Conservation (phyloP, 31 red algal species). For the Endocladia muricata region DNA sequence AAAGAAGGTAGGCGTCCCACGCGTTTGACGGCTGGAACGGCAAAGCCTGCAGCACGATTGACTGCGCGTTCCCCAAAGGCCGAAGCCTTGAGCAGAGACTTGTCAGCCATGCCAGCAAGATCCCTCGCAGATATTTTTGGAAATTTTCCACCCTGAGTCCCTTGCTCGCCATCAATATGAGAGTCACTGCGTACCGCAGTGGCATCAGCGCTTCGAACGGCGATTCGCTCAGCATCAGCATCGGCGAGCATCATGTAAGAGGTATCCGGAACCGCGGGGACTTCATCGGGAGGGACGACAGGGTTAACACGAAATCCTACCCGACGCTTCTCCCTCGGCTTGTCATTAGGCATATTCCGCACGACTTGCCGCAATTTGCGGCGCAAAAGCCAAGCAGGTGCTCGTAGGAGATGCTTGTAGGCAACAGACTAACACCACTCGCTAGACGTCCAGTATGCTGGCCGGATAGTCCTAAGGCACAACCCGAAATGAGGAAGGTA, state of each 20-base stretch:
- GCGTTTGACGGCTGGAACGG: constrained; percentile 9
- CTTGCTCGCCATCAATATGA: neutral
- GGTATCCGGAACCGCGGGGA: neutral
- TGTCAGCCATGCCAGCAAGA: constrained; percentile 40
- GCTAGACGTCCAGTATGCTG: too few species aligned
- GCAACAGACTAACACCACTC: too few species aligned
- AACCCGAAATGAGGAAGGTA: too few species aligned
- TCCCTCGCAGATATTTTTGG: constrained; percentile 30
- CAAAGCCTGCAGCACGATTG: constrained; percentile 25
- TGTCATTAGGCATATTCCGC: constrained; percentile 33
- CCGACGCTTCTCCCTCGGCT: constrained; percentile 31
- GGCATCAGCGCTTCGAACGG: neutral
- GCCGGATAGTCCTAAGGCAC: too few species aligned
- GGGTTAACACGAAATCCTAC: constrained; percentile 35
- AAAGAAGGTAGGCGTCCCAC: constrained; percentile 28
- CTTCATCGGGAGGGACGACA: neutral
- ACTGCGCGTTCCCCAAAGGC: constrained; percentile 29
- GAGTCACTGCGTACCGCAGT: neutral
- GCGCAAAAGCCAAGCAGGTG: too few species aligned
- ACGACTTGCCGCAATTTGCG: too few species aligned
- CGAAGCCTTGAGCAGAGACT: constrained; percentile 27
- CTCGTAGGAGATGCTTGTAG: too few species aligned
- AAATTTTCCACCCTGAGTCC: neutral
- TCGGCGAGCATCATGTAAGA: constrained; percentile 50
- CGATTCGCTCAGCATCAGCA: constrained; percentile 32